Evolutionary conservation across 2,329 filamentous ascomycete species (phyloP).

Genomic region (Keithomyces neogunnii): DNA sequence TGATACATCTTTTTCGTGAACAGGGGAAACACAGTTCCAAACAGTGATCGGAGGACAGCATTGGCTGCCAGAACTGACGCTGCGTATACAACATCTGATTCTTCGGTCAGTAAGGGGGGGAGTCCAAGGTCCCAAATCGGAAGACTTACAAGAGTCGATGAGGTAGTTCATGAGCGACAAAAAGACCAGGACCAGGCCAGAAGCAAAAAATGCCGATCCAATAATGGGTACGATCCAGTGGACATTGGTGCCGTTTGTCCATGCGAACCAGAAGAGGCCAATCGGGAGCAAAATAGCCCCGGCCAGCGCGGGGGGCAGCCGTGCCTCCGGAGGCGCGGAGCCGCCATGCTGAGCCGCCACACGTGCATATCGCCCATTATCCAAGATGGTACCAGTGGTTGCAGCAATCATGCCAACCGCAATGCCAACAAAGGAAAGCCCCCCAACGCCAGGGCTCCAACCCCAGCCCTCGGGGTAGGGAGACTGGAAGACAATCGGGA

Average conservation of each 20-base stretch:
- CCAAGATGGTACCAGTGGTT: slow-evolving; percentile 40
- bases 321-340: slow-evolving; percentile 53
- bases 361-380: slow-evolving; percentile 45
- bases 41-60: slow-evolving; percentile 61
- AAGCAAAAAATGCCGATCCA: slow-evolving; percentile 40
- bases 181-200: slow-evolving; percentile 56
- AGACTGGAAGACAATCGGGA: slow-evolving; percentile 53
- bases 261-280: slow-evolving; percentile 58
- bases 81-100: slow-evolving; percentile 59
- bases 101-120: neutral
- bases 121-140: slow-evolving; percentile 4
- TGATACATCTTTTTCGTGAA: slow-evolving; percentile 56
- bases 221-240: slow-evolving; percentile 48
- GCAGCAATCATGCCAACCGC: slow-evolving; percentile 54
- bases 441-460: slow-evolving; percentile 50
- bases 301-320: slow-evolving; percentile 51
- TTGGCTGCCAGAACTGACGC: slow-evolving; percentile 68
- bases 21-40: slow-evolving; percentile 65
- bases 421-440: slow-evolving; percentile 56
- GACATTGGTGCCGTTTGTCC: slow-evolving; percentile 48
- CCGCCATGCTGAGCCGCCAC: slow-evolving; percentile 39
- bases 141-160: slow-evolving; percentile 47
- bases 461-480: slow-evolving; percentile 31
- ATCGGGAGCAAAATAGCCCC: slow-evolving; percentile 50
- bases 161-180: slow-evolving; percentile 59